phyloP scores from a whole-genome alignment of 495 filamentous ascomycete genomes.

The Aspergillus bertholletiae region DNA sequence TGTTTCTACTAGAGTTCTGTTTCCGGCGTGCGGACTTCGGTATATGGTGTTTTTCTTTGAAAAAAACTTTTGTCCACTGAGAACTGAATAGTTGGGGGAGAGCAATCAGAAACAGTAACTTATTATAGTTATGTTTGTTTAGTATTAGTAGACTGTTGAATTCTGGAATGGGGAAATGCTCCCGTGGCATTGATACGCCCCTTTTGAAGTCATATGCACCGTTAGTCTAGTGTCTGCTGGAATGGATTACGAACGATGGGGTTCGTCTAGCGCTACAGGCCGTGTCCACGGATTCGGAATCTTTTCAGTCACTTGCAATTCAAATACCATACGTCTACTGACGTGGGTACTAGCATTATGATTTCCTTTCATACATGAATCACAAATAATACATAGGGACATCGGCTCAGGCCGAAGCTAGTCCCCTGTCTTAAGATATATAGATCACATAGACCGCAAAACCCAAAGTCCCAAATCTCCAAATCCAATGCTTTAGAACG shows the following conservation, averaged over 20 bases:
- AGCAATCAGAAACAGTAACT: neutral
- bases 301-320: neutral
- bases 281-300: neutral
- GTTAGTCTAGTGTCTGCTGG: no score
- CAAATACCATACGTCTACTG: constrained; percentile 6
- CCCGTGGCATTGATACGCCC: no score
- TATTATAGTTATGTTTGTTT: neutral
- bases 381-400: constrained; percentile 12
- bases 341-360: constrained; percentile 20
- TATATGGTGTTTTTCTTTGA: constrained; percentile 1
- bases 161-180: no score
- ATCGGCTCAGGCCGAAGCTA: constrained; percentile 11
- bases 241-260: no score
- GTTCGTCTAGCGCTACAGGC: no score
- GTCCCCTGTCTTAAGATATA: constrained; percentile 17
- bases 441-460: constrained; percentile 15
- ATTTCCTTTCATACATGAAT: constrained; percentile 16
- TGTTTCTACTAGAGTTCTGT: constrained; percentile 4
- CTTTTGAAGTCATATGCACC: no score
- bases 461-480: constrained; percentile 28
- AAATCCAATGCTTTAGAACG: constrained; percentile 38
- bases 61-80: neutral
- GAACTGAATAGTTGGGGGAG: neutral
- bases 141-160: no score
- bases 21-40: constrained; percentile 3